These are phyloP conservation scores for Ophiorrhiza pumila DNA, from an alignment of 257 asterid genomes.

Conservation along the genomic window DNA sequence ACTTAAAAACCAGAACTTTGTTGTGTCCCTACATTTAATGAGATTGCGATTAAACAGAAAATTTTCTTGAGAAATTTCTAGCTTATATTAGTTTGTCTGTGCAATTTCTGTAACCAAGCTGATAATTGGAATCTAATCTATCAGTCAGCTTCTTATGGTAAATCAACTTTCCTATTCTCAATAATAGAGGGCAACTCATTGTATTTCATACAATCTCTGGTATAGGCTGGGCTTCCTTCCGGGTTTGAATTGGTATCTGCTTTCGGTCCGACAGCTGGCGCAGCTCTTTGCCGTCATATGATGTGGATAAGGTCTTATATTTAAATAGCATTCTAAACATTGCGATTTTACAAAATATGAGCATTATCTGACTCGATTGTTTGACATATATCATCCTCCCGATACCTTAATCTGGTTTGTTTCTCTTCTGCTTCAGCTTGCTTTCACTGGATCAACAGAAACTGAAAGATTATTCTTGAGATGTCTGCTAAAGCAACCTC, in stretches of 20 bases:
- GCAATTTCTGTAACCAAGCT: background rate
- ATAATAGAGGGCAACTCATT: background rate
- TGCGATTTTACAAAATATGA: background rate
- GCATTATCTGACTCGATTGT: background rate
- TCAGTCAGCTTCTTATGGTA: background rate
- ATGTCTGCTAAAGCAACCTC: conserved; percentile 88
- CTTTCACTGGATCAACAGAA: conserved; percentile 95
- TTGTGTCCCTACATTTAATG: background rate
- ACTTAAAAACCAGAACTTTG: background rate
- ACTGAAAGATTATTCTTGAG: conserved; percentile 66
- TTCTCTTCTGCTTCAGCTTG: conserved; percentile 48
- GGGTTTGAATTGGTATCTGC: conserved; percentile 97
- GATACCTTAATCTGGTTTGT: background rate
- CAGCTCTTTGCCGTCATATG: conserved; percentile 94
- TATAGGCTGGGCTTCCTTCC: conserved; percentile 93
- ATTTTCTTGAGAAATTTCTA: background rate
- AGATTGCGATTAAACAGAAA: background rate
- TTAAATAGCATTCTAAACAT: background rate
- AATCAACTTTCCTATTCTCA: background rate
- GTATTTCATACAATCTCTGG: conserved; percentile 12
- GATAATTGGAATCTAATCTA: background rate
- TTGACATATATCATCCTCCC: background rate
- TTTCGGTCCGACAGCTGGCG: conserved; percentile 92
- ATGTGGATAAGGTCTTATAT: conserved; percentile 83
- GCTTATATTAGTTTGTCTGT: background rate